Evolutionary conservation across 768 basidiomycete genomes (phyloP), one percentile per base, ranked within the genome.

Genomic region (Boletus rubroflammeus): DNA sequence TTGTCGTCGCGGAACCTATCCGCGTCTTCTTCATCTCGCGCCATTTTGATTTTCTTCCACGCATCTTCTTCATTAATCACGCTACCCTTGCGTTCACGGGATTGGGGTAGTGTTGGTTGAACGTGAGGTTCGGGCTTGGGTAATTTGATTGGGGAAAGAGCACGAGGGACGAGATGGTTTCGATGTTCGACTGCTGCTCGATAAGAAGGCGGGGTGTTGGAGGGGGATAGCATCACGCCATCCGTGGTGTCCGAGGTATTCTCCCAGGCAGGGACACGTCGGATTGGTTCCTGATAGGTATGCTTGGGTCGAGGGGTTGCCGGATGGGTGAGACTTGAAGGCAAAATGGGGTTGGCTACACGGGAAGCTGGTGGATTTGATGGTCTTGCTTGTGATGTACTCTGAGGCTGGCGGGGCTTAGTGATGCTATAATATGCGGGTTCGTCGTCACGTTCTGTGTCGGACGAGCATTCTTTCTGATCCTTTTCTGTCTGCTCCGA

Each of bases 1-100:
- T 76, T 78, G 48, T 84, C 81, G 29, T 81, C 73, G 41, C 85
- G 76, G 67, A 85, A 91, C 51, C 75, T 74, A 66, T 85, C 88
- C 19, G 92, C 92, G 28, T 82, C 79, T 60, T 79, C 75, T 63
- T 91, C 85, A 58, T 89, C 83, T 61, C 81, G 81, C 43, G 81
- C 77, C 76, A 86, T 81, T 63, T 80, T 78, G 32, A 90, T 83
- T 57, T 84, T 88, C 59, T 84, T 83, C 88, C 89, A 93, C 0
- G 85, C 85, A 53, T 88, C 85, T 51, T 86, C 82, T 63, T 86
- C 82, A 61, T 87, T 83, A 19, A 83, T 69, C n/a, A 76, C 72
- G 58, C 75, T 81, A 13, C 75, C 77, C 59, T 72, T 78, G 26
- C 76, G 75, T 57, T 75, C 77, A 45, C 76, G 67, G 21, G 61